Percentiles rank a stretch among this genome's conserved stretches.
Conservation (phyloP, 192 early-diverging fungal species). For the Pilaira anomala region DNA sequence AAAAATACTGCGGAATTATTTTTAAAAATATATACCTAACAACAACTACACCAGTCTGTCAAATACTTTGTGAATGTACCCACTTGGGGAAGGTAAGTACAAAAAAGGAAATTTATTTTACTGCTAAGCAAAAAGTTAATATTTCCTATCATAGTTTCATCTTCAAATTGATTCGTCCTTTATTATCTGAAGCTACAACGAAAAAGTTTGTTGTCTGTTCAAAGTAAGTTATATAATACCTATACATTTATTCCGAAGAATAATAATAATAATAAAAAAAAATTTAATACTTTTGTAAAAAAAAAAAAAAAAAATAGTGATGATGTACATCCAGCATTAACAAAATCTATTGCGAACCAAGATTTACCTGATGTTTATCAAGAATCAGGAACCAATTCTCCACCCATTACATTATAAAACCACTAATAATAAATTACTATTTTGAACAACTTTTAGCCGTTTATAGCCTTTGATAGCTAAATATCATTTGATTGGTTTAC, state of each 20-base stretch:
- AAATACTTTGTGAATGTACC: slow-evolving; percentile 64
- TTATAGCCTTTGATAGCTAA: neutral
- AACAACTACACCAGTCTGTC: slow-evolving; percentile 18
- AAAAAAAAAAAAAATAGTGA: neutral
- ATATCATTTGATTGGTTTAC: slow-evolving; percentile 5
- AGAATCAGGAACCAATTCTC: neutral
- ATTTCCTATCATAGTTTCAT: slow-evolving; percentile 43
- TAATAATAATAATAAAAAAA: too few species aligned
- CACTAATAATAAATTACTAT: neutral
- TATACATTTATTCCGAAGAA: neutral
- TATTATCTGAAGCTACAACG: slow-evolving; percentile 56
- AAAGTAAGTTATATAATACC: slow-evolving; percentile 23
- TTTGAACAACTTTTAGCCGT: neutral
- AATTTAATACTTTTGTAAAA: neutral
- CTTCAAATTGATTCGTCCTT: slow-evolving; percentile 53
- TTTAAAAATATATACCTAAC: neutral
- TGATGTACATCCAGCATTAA: slow-evolving; percentile 13
- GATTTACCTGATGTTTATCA: slow-evolving; percentile 28
- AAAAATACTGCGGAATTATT: too few species aligned
- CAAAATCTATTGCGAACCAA: slow-evolving; percentile 16
- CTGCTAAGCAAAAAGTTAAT: neutral
- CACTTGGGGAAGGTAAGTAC: slow-evolving; percentile 50
- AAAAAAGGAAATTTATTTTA: neutral
- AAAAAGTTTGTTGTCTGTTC: slow-evolving; percentile 60
- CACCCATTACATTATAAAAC: neutral